Base-by-base conservation (phyloP, 148 eudicot species). In the Fagopyrum tataricum region DNA sequence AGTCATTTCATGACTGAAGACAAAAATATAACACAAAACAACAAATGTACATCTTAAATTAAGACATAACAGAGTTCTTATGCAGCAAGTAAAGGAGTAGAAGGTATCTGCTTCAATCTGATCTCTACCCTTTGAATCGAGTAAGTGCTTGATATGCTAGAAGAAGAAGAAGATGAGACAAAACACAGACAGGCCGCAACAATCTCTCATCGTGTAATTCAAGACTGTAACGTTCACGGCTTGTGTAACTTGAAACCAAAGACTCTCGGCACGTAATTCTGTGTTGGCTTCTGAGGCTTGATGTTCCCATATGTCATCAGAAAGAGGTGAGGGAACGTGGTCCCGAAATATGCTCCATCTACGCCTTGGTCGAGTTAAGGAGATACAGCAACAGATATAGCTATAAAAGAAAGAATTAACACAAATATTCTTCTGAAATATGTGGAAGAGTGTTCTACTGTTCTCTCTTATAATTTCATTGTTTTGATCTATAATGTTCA, bases 231-330 rank as follows among this genome's bases (percentile, higher is more conserved):
- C 3, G 51, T 47, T 73, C 76, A 73, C 4, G 76, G 37, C 68
- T 73, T 73, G 68, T 73, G 76, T 24, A 73, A 4, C 76, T 73
- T 73, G 69, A 73, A 73, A 37, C 76, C 76, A n/a, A 73, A 73
- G 18, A 73, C 76, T 73, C 76, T 73, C 5, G 76, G 76, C 15
- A 58, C 76, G 20, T 73, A 73, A 46, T 23, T 73, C 51, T 73
- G 76, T 15, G 68, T 10, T 14, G 69, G 37, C 67, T 73, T 73
- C 42, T 73, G 76, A 14, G 76, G 76, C 68, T 73, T 73, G 67
- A 73, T 40, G 31, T 73, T 61, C 40, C 67, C 67, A 43, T 73
- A 73, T 42, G 76, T 73, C 76, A 73, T 73, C 48, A 55, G 67
- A 41, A 73, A 73, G 11, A 73, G 69, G 68, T 73, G 76, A 20